Evolutionary conservation across 768 basidiomycete genomes (phyloP), one percentile per base, ranked within the genome.

Genomic region (Trametes gibbosa): DNA sequence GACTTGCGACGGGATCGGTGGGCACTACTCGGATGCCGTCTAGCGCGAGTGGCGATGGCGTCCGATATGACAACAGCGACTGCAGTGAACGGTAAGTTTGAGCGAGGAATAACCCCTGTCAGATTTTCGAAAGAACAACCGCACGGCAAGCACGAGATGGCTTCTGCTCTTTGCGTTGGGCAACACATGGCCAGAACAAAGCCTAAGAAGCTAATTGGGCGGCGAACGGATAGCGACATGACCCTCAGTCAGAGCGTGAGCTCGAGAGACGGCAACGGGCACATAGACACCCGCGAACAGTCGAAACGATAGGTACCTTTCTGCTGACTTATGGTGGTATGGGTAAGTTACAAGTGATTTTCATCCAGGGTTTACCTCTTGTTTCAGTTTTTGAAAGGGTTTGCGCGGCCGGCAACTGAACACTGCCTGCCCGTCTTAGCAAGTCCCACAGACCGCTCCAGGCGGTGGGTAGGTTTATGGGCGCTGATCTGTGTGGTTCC

Each of bases 21-120:
- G n/a, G n/a, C n/a, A n/a, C n/a, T n/a, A n/a, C n/a, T n/a, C 12
- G 25, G 3, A 6, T 8, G 21, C 49, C 50, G 42, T 39, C 0
- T n/a, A n/a, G n/a, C 17, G 14, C 24, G 25, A 19, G 39, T 19
- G 47, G 8, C 46, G 58, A 59, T 59, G 52, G 21, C 43, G 19
- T 52, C 58, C 58, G 58, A 59, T 59, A 53, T 59, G 51, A 24
- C 27, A 32, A 29, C 21, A 8, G 27, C 16, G 32, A 21, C 6
- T 16, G 13, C 21, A 17, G 17, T 1, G 17, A 10, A 23, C 39
- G 52, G 58, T 42, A 59, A 27, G 46, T 59, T 59, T 42, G 39
- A 17, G 34, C 39, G 14, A 9, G 2, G 23, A 29, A 21, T 5
- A 2, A 19, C 12, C 23, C 21, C n/a, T n/a, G 43, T 23, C 25